phyloP scores from a whole-genome alignment of 2,329 filamentous ascomycete species.

The Phoma sp. region DNA sequence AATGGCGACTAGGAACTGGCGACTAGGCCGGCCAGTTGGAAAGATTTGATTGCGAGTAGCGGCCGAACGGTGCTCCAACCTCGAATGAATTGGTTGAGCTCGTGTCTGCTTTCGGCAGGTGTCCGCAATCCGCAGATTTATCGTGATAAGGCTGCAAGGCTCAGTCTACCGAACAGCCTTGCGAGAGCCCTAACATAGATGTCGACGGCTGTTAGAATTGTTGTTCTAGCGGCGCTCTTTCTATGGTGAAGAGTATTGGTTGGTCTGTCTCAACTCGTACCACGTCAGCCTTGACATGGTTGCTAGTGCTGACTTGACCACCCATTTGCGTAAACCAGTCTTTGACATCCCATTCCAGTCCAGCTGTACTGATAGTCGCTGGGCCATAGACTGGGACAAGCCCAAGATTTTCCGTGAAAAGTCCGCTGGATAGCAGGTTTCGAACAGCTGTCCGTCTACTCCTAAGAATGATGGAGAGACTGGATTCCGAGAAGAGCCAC shows the following conservation, averaged over 20 bases:
- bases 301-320: constrained; percentile 57
- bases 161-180: background rate
- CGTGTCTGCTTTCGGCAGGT: background rate
- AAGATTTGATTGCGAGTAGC: background rate
- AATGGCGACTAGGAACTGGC: background rate
- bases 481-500: constrained; percentile 81
- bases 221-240: constrained; percentile 32
- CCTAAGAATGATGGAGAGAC: constrained; percentile 81
- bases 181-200: background rate
- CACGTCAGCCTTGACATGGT: constrained; percentile 53
- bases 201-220: background rate
- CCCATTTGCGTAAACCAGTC: constrained; percentile 72
- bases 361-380: constrained; percentile 77
- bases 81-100: background rate
- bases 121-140: background rate
- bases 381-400: constrained; percentile 84
- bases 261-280: constrained; percentile 50
- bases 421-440: constrained; percentile 58
- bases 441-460: constrained; percentile 71
- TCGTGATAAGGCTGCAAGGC: background rate
- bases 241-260: constrained; percentile 58
- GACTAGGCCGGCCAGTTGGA: background rate
- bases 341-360: constrained; percentile 88
- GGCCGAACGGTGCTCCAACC: background rate
- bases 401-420: constrained; percentile 81